Base-by-base conservation (phyloP, 768 basidiomycete species). In the Suillus lakei region DNA sequence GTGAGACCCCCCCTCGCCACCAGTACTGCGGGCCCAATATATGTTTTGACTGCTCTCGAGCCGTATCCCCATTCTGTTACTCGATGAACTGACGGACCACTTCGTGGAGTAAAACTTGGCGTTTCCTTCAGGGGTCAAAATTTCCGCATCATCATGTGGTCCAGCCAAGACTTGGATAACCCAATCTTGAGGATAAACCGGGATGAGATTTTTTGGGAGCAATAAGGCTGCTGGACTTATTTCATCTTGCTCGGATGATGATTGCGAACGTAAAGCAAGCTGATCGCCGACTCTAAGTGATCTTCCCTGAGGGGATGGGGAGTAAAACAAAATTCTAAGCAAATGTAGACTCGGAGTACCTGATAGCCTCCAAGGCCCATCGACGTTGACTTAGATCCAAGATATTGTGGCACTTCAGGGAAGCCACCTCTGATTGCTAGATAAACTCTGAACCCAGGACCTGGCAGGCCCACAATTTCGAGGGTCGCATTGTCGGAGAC, bases 1-100 rank as follows among this genome's bases (percentile, higher is more conserved):
- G 69, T 91, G 90, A 18, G 86, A 84, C 0, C 89, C 90, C 2
- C 89, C 90, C 66, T 90, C 84, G 0, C 89, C 89, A 15, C 90
- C 89, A 50, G 78, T 84, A 6, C 65, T 64, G 41, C 88, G 78
- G 0, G 87, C 83, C 86, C 88, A 91, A 7, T 74, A 66, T 46
- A 90, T 82, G 41, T 78, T 81, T 5, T 74, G 71, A 73, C 72
- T 36, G 23, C 70, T 69, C 50, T 88, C 82, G 2, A 92, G 78
- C 5, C 90, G 83, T 54, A 90, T 85, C 4, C 90, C 90, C 71
- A 87, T 84, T 26, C 89, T 80, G 67, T 89, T 90, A 68, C 86
- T 87, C 1, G 86, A 83, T 1, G 83, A 72, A 64, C 85, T 86
- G 43, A 90, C 79, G 0, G 72, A 77, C 87, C 86, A 90, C 1